Evolutionary conservation across 148 eudicot genomes (phyloP), one percentile per base, ranked within the genome.

Genomic region (Rhododendron molle): DNA sequence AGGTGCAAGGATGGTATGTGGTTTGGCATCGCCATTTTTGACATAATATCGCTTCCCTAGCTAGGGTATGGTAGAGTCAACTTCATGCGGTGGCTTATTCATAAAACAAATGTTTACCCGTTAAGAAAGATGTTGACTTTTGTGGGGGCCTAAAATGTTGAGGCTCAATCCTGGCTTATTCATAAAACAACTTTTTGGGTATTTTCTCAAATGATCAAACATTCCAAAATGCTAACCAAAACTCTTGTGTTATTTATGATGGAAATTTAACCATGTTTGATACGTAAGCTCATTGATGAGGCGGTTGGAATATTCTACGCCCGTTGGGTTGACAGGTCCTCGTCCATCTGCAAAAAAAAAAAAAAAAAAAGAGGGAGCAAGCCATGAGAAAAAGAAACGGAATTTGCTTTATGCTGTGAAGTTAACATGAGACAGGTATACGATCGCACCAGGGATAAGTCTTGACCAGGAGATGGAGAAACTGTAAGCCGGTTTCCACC

Each of bases 381-480:
- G 62, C 10, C 65, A 58, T 36, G 20, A 74, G 80, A 69, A 44
- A 56, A 62, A 30, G 49, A 65, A 83, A 54, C 54, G 46, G 58
- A 16, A 40, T 13, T 83, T 43, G 58, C 60, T 71, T 74, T n/a
- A 3, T 2, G 13, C 20, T 52, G 16, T 34, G 16, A 21, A 50
- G 71, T 49, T 15, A 74, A 6, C 34, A 56, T 16, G 46, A 74
- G 65, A 82, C 7, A 60, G n/a, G 49, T 12, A 82, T 2, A 69
- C 13, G 69, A 52, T 43, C 90, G 54, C 92, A 94, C 97, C 80
- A 2, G 97, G 97, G 60, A 94, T 83, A 9, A 94, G 89, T 89
- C 95, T 93, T 26, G 97, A 88, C 97, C 97, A 91, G 26, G 97
- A 89, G 83, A 94, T 91, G 38, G 97, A 94, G 82, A 93, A 89